Percentiles rank a stretch among this genome's conserved stretches.
phyloP scores from a whole-genome alignment of 805 yeast species.

The Zygosaccharomyces bisporus region DNA sequence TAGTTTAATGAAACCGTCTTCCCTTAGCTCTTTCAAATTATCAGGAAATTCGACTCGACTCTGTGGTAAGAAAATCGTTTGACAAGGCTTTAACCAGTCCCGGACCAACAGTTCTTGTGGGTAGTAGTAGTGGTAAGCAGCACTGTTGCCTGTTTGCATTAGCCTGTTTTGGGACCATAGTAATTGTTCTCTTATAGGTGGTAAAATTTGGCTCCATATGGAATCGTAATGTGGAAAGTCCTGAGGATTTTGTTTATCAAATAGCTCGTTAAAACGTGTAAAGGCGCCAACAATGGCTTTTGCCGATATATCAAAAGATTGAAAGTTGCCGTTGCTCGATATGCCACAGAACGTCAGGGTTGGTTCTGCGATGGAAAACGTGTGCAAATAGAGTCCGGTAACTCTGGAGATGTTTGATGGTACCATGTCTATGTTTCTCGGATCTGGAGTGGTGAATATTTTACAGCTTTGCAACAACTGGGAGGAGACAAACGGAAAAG shows the following conservation, averaged over 20 bases:
- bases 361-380: slow-evolving; percentile 45
- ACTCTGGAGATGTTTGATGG: slow-evolving; percentile 33
- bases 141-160: slow-evolving; percentile 17
- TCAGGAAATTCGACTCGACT: slow-evolving; percentile 15
- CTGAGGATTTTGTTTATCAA: slow-evolving; percentile 8
- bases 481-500: slow-evolving; percentile 20
- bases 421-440: slow-evolving; percentile 11
- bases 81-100: slow-evolving; percentile 18
- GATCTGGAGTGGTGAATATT: slow-evolving; percentile 19
- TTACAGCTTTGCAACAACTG: slow-evolving; percentile 15
- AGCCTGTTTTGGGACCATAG: slow-evolving; percentile 19
- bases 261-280: slow-evolving; percentile 14
- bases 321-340: slow-evolving; percentile 24
- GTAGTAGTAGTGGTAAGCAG: slow-evolving; percentile 20
- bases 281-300: slow-evolving; percentile 20
- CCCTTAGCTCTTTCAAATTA: slow-evolving; percentile 12
- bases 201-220: slow-evolving; percentile 22
- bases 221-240: slow-evolving; percentile 21
- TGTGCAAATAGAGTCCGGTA: slow-evolving; percentile 44
- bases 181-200: slow-evolving; percentile 18
- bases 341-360: slow-evolving; percentile 44
- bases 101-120: slow-evolving; percentile 15
- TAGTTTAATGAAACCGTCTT: slow-evolving; percentile 14
- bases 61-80: slow-evolving; percentile 11
- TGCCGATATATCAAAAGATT: slow-evolving; percentile 22